Percentiles rank a stretch among this genome's conserved stretches.
These are phyloP conservation scores for Gentiana straminea DNA, from an alignment of 257 asterid species.

Conservation along the genomic window DNA sequence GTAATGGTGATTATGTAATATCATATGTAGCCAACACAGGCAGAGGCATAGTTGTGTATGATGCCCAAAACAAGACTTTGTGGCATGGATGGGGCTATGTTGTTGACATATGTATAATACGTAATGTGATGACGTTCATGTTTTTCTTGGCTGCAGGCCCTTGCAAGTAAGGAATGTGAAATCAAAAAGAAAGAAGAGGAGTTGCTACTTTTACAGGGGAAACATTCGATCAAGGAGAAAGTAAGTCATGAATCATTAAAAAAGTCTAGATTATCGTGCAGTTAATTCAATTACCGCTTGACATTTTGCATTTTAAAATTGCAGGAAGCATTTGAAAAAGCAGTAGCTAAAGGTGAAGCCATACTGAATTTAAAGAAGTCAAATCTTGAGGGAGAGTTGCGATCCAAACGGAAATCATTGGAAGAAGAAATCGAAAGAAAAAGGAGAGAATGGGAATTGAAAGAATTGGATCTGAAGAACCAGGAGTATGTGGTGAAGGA, in stretches of 20 bases:
- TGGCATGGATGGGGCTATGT: too few relatives aligned
- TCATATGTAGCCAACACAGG: too few relatives aligned
- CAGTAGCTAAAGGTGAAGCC: constrained; percentile 46
- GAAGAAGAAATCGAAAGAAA: constrained; percentile 65
- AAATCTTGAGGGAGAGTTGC: constrained; percentile 56
- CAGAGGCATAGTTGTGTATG: too few relatives aligned
- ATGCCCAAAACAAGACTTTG: too few relatives aligned
- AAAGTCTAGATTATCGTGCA: background rate
- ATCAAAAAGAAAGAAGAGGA: constrained; percentile 74
- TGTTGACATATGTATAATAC: too few relatives aligned
- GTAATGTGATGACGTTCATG: too few relatives aligned
- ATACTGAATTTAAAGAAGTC: constrained; percentile 39
- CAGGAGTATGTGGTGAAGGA: constrained; percentile 61
- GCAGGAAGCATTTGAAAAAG: constrained; percentile 55
- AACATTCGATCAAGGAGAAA: constrained; percentile 53
- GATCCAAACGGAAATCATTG: constrained; percentile 43
- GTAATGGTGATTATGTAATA: too few relatives aligned
- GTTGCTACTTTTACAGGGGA: constrained; percentile 50
- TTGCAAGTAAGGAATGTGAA: constrained; percentile 42
- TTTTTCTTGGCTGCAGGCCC: constrained; percentile 35
- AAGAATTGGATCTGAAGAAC: constrained; percentile 72
- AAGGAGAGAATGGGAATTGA: constrained; percentile 81
- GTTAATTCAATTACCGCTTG: background rate
- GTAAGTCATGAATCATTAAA: constrained; percentile 34
- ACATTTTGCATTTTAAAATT: constrained; percentile 16